Conservation (phyloP, 768 basidiomycete genomes). For the Butyriboletus loyo region DNA sequence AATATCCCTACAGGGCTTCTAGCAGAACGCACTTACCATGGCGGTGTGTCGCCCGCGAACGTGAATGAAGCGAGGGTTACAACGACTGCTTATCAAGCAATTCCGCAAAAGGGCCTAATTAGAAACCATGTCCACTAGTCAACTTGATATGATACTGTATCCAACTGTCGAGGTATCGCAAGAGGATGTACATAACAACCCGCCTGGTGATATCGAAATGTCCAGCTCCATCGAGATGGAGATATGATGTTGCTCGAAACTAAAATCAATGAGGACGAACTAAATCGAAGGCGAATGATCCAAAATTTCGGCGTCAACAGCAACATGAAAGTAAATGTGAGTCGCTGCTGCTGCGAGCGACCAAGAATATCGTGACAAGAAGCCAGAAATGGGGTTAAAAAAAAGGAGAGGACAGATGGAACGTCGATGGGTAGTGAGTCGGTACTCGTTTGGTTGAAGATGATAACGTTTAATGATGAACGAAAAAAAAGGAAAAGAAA, state of each 20-base stretch:
- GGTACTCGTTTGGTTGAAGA: neutral
- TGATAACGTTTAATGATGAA: neutral
- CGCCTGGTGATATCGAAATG: constrained; percentile 7
- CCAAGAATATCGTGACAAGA: neutral
- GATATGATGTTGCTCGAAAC: constrained; percentile 8
- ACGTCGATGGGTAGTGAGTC: constrained; percentile 1
- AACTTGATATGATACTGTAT: neutral
- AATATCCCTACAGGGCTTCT: neutral
- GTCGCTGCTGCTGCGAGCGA: neutral
- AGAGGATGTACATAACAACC: neutral
- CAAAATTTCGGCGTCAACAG: neutral
- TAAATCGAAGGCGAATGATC: constrained; percentile 6
- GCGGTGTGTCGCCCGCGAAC: neutral
- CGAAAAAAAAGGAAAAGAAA: constrained; percentile 1
- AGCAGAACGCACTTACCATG: constrained; percentile 22
- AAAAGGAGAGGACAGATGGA: constrained; percentile 18
- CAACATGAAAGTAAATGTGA: neutral
- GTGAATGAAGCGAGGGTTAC: neutral
- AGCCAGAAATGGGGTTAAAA: neutral
- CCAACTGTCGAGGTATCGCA: neutral
- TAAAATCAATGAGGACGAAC: constrained; percentile 1
- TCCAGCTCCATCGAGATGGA: constrained; percentile 22
- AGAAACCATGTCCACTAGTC: neutral
- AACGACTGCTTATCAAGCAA: constrained; percentile 16
- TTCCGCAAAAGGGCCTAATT: neutral